Conservation (phyloP, 495 filamentous ascomycete genomes). For the Rostrohypoxylon terebratum region DNA sequence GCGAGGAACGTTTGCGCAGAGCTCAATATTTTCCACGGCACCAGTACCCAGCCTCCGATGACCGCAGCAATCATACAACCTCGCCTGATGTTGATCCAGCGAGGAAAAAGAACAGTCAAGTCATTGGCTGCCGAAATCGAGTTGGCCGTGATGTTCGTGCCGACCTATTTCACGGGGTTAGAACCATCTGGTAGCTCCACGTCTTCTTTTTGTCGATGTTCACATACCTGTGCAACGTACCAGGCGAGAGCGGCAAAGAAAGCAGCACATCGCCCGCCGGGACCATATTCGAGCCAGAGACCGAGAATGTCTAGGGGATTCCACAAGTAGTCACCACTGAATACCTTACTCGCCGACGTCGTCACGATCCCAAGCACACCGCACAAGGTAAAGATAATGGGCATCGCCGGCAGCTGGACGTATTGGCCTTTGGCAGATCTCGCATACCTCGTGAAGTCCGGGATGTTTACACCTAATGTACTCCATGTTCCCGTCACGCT, state of each 20-base stretch:
- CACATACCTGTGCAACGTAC: constrained; percentile 42
- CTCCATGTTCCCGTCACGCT: constrained; percentile 58
- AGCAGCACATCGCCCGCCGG: constrained; percentile 62
- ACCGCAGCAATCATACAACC: constrained; percentile 66
- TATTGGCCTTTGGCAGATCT: constrained; percentile 63
- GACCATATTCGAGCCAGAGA: constrained; percentile 58
- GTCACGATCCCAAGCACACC: constrained; percentile 64
- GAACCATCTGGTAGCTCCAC: background rate
- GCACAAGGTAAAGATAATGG: constrained; percentile 68
- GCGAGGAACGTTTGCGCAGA: constrained; percentile 68
- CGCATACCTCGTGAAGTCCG: constrained; percentile 72
- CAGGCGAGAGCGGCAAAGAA: constrained; percentile 66
- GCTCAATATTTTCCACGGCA: constrained; percentile 73
- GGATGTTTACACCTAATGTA: constrained; percentile 65
- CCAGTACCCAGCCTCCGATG: constrained; percentile 66
- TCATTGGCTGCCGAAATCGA: constrained; percentile 70
- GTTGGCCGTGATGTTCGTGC: constrained; percentile 72
- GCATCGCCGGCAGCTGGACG: constrained; percentile 68
- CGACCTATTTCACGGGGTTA: constrained; percentile 54
- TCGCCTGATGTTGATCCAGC: constrained; percentile 68
- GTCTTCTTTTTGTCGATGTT: background rate
- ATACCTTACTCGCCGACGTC: constrained; percentile 62
- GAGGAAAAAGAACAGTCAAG: constrained; percentile 67
- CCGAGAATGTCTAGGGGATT: constrained; percentile 66
- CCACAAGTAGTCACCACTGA: constrained; percentile 67